Evolutionary conservation across 441 rosid genomes (phyloP).

Genomic region (Jatropha multifida): DNA sequence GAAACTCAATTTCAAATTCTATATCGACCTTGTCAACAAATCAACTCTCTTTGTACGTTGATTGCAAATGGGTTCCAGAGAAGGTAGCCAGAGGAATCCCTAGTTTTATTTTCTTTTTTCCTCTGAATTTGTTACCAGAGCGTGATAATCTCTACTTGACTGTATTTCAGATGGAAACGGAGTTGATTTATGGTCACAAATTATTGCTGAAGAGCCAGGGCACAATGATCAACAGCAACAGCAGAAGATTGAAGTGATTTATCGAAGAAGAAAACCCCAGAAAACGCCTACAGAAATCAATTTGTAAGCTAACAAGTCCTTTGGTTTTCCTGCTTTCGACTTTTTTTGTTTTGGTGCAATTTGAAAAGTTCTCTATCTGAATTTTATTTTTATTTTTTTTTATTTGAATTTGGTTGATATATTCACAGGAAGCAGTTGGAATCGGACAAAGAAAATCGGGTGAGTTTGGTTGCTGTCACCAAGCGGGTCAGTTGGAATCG

Average conservation of each 20-base stretch:
- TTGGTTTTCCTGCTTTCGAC: not conserved
- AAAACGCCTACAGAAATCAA: conserved; percentile 23
- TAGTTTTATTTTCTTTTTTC: not conserved
- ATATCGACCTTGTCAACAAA: not conserved
- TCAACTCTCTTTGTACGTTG: not conserved
- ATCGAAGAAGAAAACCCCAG: conserved; percentile 50
- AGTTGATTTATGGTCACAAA: conserved; percentile 57
- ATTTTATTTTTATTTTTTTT: not conserved
- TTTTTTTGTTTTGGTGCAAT: not conserved
- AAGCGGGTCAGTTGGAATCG: conserved; percentile 87
- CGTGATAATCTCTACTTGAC: not conserved
- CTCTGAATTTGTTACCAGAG: not conserved
- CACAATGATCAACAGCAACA: conserved; percentile 11
- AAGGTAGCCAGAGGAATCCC: not conserved
- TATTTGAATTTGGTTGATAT: not conserved
- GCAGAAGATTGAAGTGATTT: conserved; percentile 38
- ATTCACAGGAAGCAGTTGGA: conserved; percentile 28
- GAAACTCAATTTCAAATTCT: not conserved
- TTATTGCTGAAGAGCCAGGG: conserved; percentile 39
- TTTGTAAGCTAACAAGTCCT: conserved; percentile 23
- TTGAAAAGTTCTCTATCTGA: not conserved
- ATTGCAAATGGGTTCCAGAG: conserved; percentile 13
- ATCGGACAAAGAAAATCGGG: conserved; percentile 37
- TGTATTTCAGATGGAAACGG: conserved; percentile 29
- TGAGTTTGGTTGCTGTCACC: conserved; percentile 47